Percentiles rank a stretch among this genome's conserved stretches.
These are phyloP conservation scores for Zhuliangozyma blackwelliae DNA, from an alignment of 1,139 yeast species.

Conservation along the genomic window DNA sequence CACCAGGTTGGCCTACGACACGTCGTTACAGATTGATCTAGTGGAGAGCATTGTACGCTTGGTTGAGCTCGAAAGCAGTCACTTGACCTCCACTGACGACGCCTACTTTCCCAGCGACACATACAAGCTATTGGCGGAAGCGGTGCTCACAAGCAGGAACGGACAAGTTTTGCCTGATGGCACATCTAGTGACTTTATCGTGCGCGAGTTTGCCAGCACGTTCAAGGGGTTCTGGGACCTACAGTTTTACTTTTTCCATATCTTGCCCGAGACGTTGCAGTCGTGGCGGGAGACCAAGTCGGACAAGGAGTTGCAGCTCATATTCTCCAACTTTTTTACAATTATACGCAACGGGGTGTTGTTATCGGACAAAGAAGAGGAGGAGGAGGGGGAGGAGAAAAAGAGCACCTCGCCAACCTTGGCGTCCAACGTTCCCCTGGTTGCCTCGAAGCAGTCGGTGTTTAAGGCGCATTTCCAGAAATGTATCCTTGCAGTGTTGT, in stretches of 20 bases:
- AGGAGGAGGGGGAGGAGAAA: conserved; percentile 22
- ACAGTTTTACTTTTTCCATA: conserved; percentile 57
- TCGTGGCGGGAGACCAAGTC: conserved; percentile 18
- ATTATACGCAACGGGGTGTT: conserved; percentile 30
- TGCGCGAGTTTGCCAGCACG: conserved; percentile 56
- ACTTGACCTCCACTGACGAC: conserved; percentile 43
- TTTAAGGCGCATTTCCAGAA: conserved; percentile 70
- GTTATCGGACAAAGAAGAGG: conserved; percentile 12
- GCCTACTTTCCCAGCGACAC: conserved; percentile 62
- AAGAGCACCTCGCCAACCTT: conserved; percentile 1
- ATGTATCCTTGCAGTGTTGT: conserved; percentile 57
- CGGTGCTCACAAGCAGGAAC: conserved; percentile 40
- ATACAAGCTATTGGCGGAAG: conserved; percentile 44
- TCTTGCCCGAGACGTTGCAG: conserved; percentile 17
- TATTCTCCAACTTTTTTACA: conserved; percentile 39
- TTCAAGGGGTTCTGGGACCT: conserved; percentile 56
- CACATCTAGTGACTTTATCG: conserved; percentile 47
- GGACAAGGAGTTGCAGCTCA: conserved; percentile 15
- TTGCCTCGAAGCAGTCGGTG: conserved; percentile 49
- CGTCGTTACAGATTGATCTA: conserved; percentile 55
- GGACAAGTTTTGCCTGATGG: conserved; percentile 41
- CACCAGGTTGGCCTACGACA: conserved; percentile 27
- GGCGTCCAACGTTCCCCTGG: conserved; percentile 43
- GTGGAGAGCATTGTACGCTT: conserved; percentile 62
- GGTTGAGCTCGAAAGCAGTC: conserved; percentile 54